Percentiles rank a stretch among this genome's conserved stretches.
These are phyloP conservation scores for Panicum miliaceum DNA, from an alignment of 176 grass and related monocot genomes.

Conservation along the genomic window DNA sequence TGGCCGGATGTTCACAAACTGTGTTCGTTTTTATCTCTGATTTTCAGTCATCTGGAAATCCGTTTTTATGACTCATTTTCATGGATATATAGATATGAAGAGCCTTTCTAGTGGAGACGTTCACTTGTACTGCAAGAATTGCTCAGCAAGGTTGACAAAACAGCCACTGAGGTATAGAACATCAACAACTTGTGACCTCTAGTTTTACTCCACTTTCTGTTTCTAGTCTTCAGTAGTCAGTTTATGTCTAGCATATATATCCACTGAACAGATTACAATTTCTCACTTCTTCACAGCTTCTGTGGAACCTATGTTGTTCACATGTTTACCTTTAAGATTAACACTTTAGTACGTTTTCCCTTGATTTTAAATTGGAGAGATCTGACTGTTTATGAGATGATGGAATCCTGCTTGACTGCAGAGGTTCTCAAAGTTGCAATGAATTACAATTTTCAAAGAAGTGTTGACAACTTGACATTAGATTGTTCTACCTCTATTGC, in stretches of 20 bases:
- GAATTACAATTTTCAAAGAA: conserved; percentile 5
- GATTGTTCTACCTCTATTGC: not conserved
- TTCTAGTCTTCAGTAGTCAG: not conserved
- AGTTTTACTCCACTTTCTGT: not conserved
- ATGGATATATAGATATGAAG: conserved; percentile 64
- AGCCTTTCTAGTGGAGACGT: conserved; percentile 57
- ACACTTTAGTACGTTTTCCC: not conserved
- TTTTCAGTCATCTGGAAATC: conserved; percentile 16
- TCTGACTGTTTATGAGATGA: conserved; percentile 6
- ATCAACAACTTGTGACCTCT: not conserved
- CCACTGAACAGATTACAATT: not conserved
- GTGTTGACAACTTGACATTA: not conserved
- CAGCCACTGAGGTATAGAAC: conserved; percentile 69
- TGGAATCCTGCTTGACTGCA: conserved; percentile 21
- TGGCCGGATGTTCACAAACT: not conserved
- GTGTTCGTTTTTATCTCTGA: conserved; percentile 22
- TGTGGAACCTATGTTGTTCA: not conserved
- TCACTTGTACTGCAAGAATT: conserved; percentile 75
- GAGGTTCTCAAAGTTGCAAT: not conserved
- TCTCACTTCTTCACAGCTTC: not conserved
- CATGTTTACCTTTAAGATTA: conserved; percentile 19
- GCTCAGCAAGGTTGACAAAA: conserved; percentile 79
- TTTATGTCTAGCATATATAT: not conserved
- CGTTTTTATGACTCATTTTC: not conserved
- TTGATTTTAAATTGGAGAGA: conserved; percentile 12